These are phyloP conservation scores for Peltaster fructicola DNA, from an alignment of 2,329 filamentous ascomycete genomes.

Conservation along the genomic window DNA sequence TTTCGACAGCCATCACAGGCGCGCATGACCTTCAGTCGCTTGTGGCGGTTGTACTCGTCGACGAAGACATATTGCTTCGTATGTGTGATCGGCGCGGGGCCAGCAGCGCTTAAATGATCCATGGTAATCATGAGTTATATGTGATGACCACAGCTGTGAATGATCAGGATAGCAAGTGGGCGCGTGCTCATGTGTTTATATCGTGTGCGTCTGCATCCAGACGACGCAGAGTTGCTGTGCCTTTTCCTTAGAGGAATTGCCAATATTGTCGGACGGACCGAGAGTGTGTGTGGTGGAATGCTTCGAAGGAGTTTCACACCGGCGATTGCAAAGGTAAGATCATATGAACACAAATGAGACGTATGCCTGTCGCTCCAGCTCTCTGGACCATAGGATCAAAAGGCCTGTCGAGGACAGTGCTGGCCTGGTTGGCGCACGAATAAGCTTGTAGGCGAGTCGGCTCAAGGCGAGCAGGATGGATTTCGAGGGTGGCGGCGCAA, in stretches of 20 bases:
- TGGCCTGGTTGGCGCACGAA: constrained; percentile 18
- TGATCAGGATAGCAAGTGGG: too few relatives aligned
- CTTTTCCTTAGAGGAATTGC: too few relatives aligned
- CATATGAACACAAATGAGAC: too few relatives aligned
- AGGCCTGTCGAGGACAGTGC: constrained; percentile 4
- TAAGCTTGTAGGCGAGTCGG: constrained; percentile 47
- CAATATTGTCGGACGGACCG: too few relatives aligned
- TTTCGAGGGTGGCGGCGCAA: too few relatives aligned
- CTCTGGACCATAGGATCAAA: constrained; percentile 6
- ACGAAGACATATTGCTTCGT: constrained; percentile 98
- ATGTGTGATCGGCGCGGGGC: constrained; percentile 49
- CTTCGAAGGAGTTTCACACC: too few relatives aligned
- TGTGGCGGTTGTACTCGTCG: constrained; percentile 95
- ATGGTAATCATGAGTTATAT: too few relatives aligned
- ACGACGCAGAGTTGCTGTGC: not conserved
- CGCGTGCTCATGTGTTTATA: constrained; percentile 1
- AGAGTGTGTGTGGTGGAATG: too few relatives aligned
- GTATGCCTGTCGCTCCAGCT: too few relatives aligned
- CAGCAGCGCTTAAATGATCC: too few relatives aligned
- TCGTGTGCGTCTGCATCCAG: not conserved
- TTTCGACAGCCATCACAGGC: constrained; percentile 89
- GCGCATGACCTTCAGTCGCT: constrained; percentile 93
- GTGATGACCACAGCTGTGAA: too few relatives aligned
- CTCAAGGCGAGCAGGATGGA: constrained; percentile 35
- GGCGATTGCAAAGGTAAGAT: too few relatives aligned